Conservation (phyloP, 1,284 basidiomycete genomes). For the Trametes polyzona region DNA sequence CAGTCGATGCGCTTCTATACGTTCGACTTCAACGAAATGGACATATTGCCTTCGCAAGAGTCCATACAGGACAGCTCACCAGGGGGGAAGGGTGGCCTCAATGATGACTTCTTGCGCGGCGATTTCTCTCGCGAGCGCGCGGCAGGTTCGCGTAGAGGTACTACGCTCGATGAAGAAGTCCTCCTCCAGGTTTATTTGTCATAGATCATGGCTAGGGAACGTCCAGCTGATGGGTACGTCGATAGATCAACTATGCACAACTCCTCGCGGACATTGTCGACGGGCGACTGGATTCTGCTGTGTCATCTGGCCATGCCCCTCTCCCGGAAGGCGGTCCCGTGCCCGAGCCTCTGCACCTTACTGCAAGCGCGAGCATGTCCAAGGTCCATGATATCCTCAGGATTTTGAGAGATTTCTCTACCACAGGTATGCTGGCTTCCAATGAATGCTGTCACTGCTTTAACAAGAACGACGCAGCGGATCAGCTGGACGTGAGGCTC, state of each 20-base stretch:
- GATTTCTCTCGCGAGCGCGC: slow-evolving; percentile 14
- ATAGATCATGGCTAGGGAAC: background rate
- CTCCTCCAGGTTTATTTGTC: slow-evolving; percentile 20
- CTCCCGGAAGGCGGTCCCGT: background rate
- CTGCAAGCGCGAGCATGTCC: background rate
- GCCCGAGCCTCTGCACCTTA: background rate
- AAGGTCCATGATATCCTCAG: background rate
- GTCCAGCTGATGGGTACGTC: background rate
- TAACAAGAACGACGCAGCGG: slow-evolving; percentile 11
- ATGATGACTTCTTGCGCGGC: slow-evolving; percentile 1
- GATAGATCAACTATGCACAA: slow-evolving; percentile 17
- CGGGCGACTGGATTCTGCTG: background rate
- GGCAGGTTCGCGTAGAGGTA: background rate
- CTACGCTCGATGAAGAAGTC: slow-evolving; percentile 13
- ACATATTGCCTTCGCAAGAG: slow-evolving; percentile 25
- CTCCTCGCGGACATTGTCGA: slow-evolving; percentile 10
- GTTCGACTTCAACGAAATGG: slow-evolving; percentile 26
- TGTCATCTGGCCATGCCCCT: background rate
- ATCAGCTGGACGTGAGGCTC: slow-evolving; percentile 31
- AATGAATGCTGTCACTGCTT: too few relatives aligned
- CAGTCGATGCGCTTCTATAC: slow-evolving; percentile 28
- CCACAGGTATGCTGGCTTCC: slow-evolving; percentile 14
- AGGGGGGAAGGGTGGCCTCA: background rate
- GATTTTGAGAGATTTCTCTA: slow-evolving; percentile 11
- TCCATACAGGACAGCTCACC: background rate